phyloP scores from a whole-genome alignment of 768 basidiomycete genomes.

The Amanita molliuscula region DNA sequence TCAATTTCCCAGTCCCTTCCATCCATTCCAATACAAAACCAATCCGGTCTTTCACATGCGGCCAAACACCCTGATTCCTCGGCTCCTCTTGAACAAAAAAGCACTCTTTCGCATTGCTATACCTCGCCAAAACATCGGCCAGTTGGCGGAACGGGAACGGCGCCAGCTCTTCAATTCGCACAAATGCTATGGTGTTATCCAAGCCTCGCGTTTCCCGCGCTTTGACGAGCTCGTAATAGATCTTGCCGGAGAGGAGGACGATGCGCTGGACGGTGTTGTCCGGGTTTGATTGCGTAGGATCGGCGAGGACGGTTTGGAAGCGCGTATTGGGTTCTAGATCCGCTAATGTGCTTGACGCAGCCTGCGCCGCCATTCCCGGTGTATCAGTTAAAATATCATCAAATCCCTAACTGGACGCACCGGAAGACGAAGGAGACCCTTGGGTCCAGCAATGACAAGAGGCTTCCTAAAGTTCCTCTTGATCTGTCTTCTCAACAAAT shows the following conservation, averaged over 20 bases:
- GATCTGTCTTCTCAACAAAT: conserved; percentile 81
- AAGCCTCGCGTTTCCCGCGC: conserved; percentile 45
- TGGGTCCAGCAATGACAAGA: conserved; percentile 75
- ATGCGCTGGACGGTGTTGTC: conserved; percentile 42
- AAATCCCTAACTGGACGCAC: conserved; percentile 28
- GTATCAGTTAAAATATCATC: not conserved
- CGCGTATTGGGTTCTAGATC: conserved; percentile 49
- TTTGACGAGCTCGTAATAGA: conserved; percentile 81
- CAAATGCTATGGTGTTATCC: conserved; percentile 46
- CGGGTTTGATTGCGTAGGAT: conserved; percentile 25
- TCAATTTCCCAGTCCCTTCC: conserved; percentile 13
- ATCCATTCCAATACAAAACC: conserved; percentile 31
- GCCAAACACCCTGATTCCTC: conserved; percentile 76
- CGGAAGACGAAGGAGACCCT: conserved; percentile 68
- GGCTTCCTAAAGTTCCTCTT: conserved; percentile 82
- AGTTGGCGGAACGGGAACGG: conserved; percentile 76
- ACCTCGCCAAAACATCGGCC: conserved; percentile 31
- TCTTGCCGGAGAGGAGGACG: conserved; percentile 72
- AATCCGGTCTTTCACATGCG: conserved; percentile 53
- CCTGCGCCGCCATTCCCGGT: conserved; percentile 30
- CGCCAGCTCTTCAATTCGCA: conserved; percentile 78
- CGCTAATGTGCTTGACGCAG: conserved; percentile 55
- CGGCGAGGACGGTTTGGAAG: conserved; percentile 63
- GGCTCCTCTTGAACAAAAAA: conserved; percentile 85
- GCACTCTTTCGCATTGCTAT: conserved; percentile 30